Base-by-base conservation (phyloP, 2,329 filamentous ascomycete species). In the Bisporella sp. region DNA sequence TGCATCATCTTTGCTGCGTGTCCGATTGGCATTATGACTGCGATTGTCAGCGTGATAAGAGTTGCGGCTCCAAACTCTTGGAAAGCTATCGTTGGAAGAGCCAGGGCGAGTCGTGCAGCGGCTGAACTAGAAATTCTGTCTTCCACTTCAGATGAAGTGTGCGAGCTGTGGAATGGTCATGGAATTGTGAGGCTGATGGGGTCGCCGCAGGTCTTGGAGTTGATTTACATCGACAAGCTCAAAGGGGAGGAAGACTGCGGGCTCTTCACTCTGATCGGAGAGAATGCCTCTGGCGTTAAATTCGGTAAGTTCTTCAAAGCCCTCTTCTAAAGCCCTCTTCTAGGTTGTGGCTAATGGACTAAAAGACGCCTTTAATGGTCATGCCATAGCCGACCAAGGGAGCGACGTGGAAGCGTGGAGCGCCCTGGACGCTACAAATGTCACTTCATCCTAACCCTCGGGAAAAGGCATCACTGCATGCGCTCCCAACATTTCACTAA, bases 1-100 rank as follows among this genome's bases (percentile, higher is more conserved):
- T 68, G 70, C 37, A 58, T 77, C 2, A 68, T 74, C 4, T 67
- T 78, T n/a, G 69, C 73, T 0, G 64, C 75, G 45, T 72, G 67
- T 0, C 74, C 74, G 0, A 49, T 77, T 1, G 71, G 73, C 0
- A 69, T 75, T 3, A 53, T 75, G 9, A 76, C 73, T 0, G 64
- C 65, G 0, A 62, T 75, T 0, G 69, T 74, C 0, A 66, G 68
- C 0, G 68, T 71, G 0, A 75, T 76, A 7, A 60, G 73, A 1
- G 69, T 76, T 0, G 68, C 68, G n/a, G 72, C 73, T 0, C 69
- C 66, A 1, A 57, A 64, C 1, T 30, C 39, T 12, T 41, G 75
- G 0, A 69, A 69, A 21, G 70, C 73, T 0, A 64, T 75, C 5
- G 65, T 76, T 7, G 73, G 73, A 32, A 21, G 50, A 30, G 71